These are phyloP conservation scores for Ceratocystis huliohia DNA, from an alignment of 2,329 filamentous ascomycete genomes.

Conservation along the genomic window DNA sequence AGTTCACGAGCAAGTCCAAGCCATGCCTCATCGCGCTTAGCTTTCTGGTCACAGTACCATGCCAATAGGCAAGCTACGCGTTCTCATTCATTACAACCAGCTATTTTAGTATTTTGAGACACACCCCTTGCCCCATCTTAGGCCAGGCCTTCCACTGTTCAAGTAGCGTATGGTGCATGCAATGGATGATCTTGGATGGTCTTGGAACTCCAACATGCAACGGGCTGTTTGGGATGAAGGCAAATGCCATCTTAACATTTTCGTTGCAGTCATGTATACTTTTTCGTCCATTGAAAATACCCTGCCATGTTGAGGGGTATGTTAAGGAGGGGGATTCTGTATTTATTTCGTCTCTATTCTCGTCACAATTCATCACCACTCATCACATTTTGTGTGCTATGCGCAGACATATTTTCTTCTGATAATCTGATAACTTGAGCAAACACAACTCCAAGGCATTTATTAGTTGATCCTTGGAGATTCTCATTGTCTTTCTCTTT, in stretches of 20 bases:
- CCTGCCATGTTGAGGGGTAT: background rate
- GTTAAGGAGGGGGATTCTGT: background rate
- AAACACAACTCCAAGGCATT: too few species aligned
- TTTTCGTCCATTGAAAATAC: background rate
- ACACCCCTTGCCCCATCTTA: background rate
- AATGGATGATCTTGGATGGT: background rate
- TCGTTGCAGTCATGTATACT: background rate
- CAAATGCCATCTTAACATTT: background rate
- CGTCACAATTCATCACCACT: background rate
- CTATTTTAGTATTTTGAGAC: background rate
- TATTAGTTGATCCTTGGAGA: too few species aligned
- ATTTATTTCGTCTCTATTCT: background rate
- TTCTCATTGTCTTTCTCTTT: too few species aligned
- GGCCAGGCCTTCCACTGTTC: background rate
- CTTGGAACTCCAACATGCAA: background rate
- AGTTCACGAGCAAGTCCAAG: background rate
- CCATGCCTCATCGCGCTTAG: background rate
- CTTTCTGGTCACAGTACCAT: background rate
- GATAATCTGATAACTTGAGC: too few species aligned
- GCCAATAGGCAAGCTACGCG: background rate
- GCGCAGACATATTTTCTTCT: background rate
- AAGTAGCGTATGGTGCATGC: too few species aligned
- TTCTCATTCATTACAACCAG: background rate
- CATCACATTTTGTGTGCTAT: background rate
- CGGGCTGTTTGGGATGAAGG: background rate